phyloP scores from a whole-genome alignment of 495 filamentous ascomycete species.

The Aspergillus homomorphus region DNA sequence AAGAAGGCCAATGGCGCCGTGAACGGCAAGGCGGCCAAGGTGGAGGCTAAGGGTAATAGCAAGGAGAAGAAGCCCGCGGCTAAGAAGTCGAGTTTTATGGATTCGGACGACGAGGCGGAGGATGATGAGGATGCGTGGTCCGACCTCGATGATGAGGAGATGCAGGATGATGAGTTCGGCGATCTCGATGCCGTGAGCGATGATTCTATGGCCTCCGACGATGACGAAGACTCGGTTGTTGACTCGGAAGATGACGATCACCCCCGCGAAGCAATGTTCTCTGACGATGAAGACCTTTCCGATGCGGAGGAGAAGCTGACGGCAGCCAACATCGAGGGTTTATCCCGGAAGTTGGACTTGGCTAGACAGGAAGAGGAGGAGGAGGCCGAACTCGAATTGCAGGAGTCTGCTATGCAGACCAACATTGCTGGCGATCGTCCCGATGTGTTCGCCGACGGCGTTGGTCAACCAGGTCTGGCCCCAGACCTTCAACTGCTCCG shows the following conservation, averaged over 20 bases:
- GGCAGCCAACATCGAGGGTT: conserved; percentile 91
- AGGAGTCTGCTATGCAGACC: conserved; percentile 87
- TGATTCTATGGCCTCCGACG: conserved; percentile 49
- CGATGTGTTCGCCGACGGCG: conserved; percentile 61
- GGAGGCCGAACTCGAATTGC: conserved; percentile 60
- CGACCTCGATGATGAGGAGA: conserved; percentile 27
- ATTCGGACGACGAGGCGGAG: conserved; percentile 35
- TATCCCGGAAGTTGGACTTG: conserved; percentile 77
- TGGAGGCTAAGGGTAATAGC: conserved; percentile 7
- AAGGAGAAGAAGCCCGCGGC: conserved; percentile 32
- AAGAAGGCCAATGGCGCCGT: conserved; percentile 43
- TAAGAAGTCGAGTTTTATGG: conserved; percentile 43
- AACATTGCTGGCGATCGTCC: conserved; percentile 85
- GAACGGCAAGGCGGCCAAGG: conserved; percentile 27
- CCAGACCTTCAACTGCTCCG: conserved; percentile 89
- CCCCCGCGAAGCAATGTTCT: conserved; percentile 69
- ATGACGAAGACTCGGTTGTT: conserved; percentile 66
- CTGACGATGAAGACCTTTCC: conserved; percentile 88
- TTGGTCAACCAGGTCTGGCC: conserved; percentile 59
- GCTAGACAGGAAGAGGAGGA: conserved; percentile 67
- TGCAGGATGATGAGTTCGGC: conserved; percentile 46
- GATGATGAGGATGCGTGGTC: conserved; percentile 21
- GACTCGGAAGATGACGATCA: conserved; percentile 69
- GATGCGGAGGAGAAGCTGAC: conserved; percentile 89
- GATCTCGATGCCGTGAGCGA: conserved; percentile 53